Percentiles rank a stretch among this genome's conserved stretches.
Evolutionary conservation across 2,329 filamentous ascomycete genomes (phyloP).

Genomic region (Colletotrichum cordylinicola): DNA sequence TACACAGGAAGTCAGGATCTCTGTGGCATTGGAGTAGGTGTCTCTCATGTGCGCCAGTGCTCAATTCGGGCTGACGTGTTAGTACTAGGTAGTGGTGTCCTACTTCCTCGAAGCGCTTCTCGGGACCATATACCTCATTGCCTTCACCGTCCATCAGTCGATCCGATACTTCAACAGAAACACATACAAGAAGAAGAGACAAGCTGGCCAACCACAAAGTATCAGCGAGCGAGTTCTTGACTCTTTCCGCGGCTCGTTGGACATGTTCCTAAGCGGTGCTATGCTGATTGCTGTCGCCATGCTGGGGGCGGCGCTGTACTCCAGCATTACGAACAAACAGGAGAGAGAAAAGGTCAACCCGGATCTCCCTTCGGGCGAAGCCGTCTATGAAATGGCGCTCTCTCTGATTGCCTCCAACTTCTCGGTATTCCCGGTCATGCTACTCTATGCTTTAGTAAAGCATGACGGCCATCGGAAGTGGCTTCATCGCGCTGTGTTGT

Average conservation of each 20-base stretch:
- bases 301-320: conserved; percentile 15
- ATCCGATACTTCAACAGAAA: background rate
- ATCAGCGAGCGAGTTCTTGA: background rate
- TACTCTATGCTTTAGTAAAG: conserved; percentile 16
- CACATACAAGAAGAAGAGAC: background rate
- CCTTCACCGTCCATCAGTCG: conserved; percentile 10
- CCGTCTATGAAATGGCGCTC: background rate
- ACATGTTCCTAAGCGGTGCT: conserved; percentile 16
- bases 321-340: background rate
- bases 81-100: conserved; percentile 5
- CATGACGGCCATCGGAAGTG: conserved; percentile 19
- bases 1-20: conserved; percentile 17
- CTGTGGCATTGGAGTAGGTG: conserved; percentile 13
- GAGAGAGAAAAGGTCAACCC: background rate
- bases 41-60: background rate
- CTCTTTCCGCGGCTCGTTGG: conserved; percentile 18
- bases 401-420: conserved; percentile 16
- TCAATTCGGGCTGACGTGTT: background rate
- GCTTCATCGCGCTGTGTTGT: conserved; percentile 13
- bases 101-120: conserved; percentile 18
- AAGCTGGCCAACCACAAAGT: background rate
- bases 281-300: conserved; percentile 20
- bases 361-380: conserved; percentile 5
- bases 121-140: conserved; percentile 15
- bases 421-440: conserved; percentile 19